phyloP scores from a whole-genome alignment of 2,329 filamentous ascomycete species.

The Penicillium occitanis region DNA sequence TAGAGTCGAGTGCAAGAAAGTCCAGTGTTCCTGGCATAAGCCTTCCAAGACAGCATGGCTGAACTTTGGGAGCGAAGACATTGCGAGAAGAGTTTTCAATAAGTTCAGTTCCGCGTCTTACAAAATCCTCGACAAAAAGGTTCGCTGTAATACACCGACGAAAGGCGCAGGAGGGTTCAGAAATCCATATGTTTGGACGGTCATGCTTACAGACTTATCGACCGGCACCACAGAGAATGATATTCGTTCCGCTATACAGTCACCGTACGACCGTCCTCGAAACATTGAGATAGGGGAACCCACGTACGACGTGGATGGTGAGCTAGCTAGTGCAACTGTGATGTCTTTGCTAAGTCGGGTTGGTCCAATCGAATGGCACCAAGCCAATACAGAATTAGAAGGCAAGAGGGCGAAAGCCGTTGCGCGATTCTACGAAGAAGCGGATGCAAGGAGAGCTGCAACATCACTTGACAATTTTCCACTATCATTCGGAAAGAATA shows the following conservation, averaged over 20 bases:
- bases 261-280: not conserved
- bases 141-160: not conserved
- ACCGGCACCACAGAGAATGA: slow-evolving; percentile 22
- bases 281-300: slow-evolving; percentile 3
- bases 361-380: slow-evolving; percentile 7
- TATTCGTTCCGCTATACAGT: slow-evolving; percentile 24
- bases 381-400: slow-evolving; percentile 23
- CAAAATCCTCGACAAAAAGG: slow-evolving; percentile 14
- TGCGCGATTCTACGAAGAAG: slow-evolving; percentile 42
- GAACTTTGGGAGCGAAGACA: slow-evolving; percentile 27
- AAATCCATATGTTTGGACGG: slow-evolving; percentile 27
- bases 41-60: slow-evolving; percentile 26
- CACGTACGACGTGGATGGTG: not conserved
- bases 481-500: slow-evolving; percentile 33
- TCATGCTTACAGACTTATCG: slow-evolving; percentile 27
- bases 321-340: slow-evolving; percentile 16
- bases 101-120: slow-evolving; percentile 27
- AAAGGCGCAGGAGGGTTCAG: not conserved
- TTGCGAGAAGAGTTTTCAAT: slow-evolving; percentile 25
- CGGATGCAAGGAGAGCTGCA: slow-evolving; percentile 37
- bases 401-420: slow-evolving; percentile 43
- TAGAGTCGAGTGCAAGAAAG: slow-evolving; percentile 26
- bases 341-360: slow-evolving; percentile 21
- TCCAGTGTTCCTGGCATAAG: slow-evolving; percentile 30
- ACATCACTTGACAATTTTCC: slow-evolving; percentile 32